Percentiles rank a stretch among this genome's conserved stretches.
These are phyloP conservation scores for Hippophae gyantsensis DNA, from an alignment of 306 rosid genomes.

Conservation along the genomic window DNA sequence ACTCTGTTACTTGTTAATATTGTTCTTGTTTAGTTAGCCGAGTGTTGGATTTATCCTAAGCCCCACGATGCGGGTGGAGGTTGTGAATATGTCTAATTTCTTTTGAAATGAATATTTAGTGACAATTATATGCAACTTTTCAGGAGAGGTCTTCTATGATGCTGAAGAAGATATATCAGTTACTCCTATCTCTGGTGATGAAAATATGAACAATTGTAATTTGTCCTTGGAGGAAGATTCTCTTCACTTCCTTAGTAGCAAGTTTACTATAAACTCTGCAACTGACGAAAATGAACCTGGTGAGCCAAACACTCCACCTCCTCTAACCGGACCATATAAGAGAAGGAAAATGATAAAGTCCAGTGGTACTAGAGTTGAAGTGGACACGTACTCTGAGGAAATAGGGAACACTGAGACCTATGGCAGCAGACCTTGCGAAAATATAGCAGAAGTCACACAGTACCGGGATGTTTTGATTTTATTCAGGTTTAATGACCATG, in stretches of 20 bases:
- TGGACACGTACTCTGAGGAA: slow-evolving; percentile 31
- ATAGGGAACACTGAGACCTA: slow-evolving; percentile 7
- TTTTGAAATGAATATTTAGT: slow-evolving; percentile 18
- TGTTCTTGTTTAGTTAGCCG: background rate
- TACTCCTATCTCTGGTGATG: slow-evolving; percentile 30
- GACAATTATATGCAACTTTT: slow-evolving; percentile 18
- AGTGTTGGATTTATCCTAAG: slow-evolving; percentile 5
- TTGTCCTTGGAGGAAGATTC: slow-evolving; percentile 27
- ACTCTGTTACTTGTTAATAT: slow-evolving; percentile 16
- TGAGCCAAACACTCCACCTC: slow-evolving; percentile 55
- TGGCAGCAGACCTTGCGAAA: slow-evolving; percentile 22
- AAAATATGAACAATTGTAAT: slow-evolving; percentile 19
- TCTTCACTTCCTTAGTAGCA: slow-evolving; percentile 22
- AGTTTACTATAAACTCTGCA: slow-evolving; percentile 23
- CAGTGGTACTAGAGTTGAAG: slow-evolving; percentile 24
- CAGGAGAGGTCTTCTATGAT: slow-evolving; percentile 80
- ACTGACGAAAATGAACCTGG: slow-evolving; percentile 20
- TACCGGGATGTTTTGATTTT: slow-evolving; percentile 66
- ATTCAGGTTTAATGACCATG: slow-evolving; percentile 67
- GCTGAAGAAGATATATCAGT: slow-evolving; percentile 42
- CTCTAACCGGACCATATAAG: slow-evolving; percentile 64
- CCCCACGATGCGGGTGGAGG: slow-evolving; percentile 16
- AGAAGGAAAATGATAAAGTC: slow-evolving; percentile 55
- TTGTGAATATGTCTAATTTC: slow-evolving; percentile 17
- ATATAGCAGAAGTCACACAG: slow-evolving; percentile 47